phyloP scores from a whole-genome alignment of 176 grass and related monocot species.

The Musa troglodytarum region DNA sequence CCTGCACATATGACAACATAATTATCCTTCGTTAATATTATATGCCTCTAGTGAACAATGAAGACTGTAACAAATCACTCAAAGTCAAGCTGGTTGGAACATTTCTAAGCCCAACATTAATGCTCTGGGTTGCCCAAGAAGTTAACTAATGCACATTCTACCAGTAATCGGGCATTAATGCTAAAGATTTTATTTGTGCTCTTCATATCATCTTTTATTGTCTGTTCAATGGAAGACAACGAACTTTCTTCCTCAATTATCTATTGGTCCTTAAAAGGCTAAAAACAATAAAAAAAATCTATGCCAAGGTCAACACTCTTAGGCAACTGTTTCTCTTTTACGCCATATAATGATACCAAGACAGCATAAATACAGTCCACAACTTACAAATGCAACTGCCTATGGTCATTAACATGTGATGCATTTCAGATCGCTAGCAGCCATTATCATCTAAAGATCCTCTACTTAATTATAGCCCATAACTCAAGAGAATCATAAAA shows the following conservation, averaged over 20 bases:
- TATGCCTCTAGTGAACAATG: too few species aligned
- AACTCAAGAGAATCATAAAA: background rate
- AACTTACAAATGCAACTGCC: background rate
- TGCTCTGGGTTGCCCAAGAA: too few species aligned
- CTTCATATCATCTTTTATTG: background rate
- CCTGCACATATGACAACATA: conserved; percentile 36
- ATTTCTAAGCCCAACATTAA: too few species aligned
- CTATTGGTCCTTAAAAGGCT: background rate
- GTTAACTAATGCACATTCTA: background rate
- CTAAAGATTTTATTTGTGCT: background rate
- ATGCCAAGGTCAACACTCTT: background rate
- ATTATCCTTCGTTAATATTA: too few species aligned
- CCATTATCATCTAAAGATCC: background rate
- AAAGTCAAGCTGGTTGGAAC: too few species aligned
- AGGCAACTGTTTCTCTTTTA: too few species aligned
- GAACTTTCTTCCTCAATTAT: background rate
- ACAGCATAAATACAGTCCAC: too few species aligned
- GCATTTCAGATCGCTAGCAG: background rate
- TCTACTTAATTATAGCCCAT: background rate
- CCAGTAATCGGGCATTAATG: background rate
- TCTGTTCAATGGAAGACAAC: background rate
- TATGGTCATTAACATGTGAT: background rate
- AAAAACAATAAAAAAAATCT: background rate
- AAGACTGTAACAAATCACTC: too few species aligned
- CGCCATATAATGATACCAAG: too few species aligned